phyloP scores from a whole-genome alignment of 768 basidiomycete genomes.

The Mrakia frigida region DNA sequence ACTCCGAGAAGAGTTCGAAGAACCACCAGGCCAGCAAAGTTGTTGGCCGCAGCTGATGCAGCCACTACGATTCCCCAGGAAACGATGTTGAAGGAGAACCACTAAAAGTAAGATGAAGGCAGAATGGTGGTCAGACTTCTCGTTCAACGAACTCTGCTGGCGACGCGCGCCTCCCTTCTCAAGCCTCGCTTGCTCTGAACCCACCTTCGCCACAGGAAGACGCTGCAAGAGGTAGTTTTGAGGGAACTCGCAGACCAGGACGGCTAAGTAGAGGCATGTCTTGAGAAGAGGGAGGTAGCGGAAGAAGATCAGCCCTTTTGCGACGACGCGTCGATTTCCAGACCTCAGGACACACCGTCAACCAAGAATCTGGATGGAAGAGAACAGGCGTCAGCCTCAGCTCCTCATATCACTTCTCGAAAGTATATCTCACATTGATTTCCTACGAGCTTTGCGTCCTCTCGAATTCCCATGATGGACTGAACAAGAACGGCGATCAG shows the following conservation, averaged over 20 bases:
- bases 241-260: constrained; percentile 51
- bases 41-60: constrained; percentile 46
- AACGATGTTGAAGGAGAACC: constrained; percentile 40
- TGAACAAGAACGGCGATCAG: neutral
- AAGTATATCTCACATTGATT: constrained; percentile 45
- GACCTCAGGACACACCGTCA: neutral
- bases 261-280: constrained; percentile 19
- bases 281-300: too few relatives aligned
- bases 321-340: too few relatives aligned
- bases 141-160: too few relatives aligned
- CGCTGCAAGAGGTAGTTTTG: constrained; percentile 52
- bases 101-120: constrained; percentile 10
- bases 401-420: too few relatives aligned
- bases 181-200: too few relatives aligned
- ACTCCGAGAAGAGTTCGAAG: constrained; percentile 19
- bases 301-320: too few relatives aligned
- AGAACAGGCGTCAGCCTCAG: too few relatives aligned
- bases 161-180: too few relatives aligned
- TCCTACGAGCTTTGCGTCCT: constrained; percentile 50
- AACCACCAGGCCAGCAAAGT: constrained; percentile 48
- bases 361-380: neutral
- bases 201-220: constrained; percentile 39
- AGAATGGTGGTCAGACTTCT: neutral
- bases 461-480: constrained; percentile 40
- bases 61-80: constrained; percentile 47